A percentile compares a stretch with the other conserved stretches of the same genome.
Evolutionary conservation across 805 yeast genomes (phyloP).

Genomic region (fission yeast (Schizosaccharomyces pombe)): DNA sequence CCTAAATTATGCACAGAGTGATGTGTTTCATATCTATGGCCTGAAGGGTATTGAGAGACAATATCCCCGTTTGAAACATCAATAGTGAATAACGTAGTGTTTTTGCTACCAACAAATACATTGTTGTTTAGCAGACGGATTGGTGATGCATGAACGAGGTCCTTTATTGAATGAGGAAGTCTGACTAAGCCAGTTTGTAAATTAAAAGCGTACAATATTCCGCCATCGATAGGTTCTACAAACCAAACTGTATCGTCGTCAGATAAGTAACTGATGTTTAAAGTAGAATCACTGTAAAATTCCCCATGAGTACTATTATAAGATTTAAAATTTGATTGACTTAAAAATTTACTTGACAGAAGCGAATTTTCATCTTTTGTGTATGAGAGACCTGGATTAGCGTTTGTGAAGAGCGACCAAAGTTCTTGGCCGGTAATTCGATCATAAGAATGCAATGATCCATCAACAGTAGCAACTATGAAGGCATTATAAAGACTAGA

Average conservation of each 20-base stretch:
- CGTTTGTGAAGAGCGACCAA: background rate
- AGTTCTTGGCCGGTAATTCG: background rate
- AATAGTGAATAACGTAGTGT: conserved; percentile 50
- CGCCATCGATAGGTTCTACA: conserved; percentile 76
- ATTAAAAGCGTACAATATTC: conserved; percentile 59
- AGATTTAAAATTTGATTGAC: background rate
- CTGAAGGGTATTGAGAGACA: conserved; percentile 17
- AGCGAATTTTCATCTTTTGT: background rate
- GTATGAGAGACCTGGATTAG: too few species aligned
- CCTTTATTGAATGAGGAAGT: conserved; percentile 57
- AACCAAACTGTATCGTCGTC: conserved; percentile 16
- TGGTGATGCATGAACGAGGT: conserved; percentile 63
- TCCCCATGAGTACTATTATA: background rate
- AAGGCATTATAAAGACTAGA: background rate
- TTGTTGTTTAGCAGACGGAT: conserved; percentile 60
- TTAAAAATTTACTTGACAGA: background rate
- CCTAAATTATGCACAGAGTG: background rate
- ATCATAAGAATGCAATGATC: background rate
- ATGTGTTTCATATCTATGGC: background rate
- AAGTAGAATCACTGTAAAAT: too few species aligned
- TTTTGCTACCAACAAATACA: conserved; percentile 65
- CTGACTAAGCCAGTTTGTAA: conserved; percentile 43
- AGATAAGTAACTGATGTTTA: background rate
- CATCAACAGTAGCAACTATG: conserved; percentile 1
- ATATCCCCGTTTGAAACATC: conserved; percentile 56